Evolutionary conservation across 768 basidiomycete genomes (phyloP).

Genomic region (Kwoniella mangroviensis): DNA sequence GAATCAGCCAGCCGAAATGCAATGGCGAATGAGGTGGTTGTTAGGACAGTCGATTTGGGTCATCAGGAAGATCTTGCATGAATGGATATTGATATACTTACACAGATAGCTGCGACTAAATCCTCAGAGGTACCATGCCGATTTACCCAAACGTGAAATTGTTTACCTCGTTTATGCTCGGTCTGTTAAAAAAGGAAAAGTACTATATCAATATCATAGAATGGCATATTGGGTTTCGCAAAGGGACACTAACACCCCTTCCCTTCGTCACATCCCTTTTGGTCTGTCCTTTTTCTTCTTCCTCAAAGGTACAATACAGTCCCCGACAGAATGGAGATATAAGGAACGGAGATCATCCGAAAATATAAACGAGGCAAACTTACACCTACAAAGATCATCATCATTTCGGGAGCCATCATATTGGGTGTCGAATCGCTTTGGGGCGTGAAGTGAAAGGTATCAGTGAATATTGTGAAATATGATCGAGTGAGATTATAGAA

Average conservation of each 20-base stretch:
- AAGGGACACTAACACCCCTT: background rate
- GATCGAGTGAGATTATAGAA: no score
- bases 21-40: no score
- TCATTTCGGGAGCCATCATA: background rate
- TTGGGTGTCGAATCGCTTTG: background rate
- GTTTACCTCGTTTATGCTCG: constrained; percentile 7
- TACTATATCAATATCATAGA: no score
- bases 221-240: no score
- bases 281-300: background rate
- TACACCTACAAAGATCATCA: constrained; percentile 24
- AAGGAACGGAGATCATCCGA: background rate
- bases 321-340: no score
- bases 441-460: no score
- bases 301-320: background rate
- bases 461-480: no score
- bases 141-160: constrained; percentile 18
- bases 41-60: no score
- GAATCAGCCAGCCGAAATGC: no score
- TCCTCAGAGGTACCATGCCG: constrained; percentile 2
- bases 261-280: background rate
- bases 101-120: constrained; percentile 6
- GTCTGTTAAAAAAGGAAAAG: background rate
- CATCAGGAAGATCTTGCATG: no score
- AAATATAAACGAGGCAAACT: no score
- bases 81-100: background rate